These are phyloP conservation scores for Leptodontidium sp. DNA, from an alignment of 2,329 filamentous ascomycete genomes.

Conservation along the genomic window DNA sequence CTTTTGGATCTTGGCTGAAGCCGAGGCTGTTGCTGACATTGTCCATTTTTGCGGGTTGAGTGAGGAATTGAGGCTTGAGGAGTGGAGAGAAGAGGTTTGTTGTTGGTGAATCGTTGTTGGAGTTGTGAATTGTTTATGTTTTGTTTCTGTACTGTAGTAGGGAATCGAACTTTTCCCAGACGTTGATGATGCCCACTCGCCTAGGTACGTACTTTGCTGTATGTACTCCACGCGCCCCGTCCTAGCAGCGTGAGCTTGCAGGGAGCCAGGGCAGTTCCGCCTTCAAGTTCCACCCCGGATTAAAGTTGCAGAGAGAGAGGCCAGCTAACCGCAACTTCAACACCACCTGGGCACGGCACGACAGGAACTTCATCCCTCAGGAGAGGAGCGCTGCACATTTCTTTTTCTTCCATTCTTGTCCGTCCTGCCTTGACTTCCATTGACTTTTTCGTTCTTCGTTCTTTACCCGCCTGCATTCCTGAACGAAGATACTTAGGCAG, in stretches of 20 bases:
- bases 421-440: not conserved
- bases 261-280: constrained; percentile 15
- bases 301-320: constrained; percentile 35
- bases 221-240: no score
- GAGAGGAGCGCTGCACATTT: constrained; percentile 13
- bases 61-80: not conserved
- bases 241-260: constrained; percentile 13
- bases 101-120: not conserved
- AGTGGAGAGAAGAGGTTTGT: not conserved
- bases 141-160: not conserved
- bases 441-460: not conserved
- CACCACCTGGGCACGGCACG: not conserved
- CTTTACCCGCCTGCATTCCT: constrained; percentile 5
- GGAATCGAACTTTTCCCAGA: constrained; percentile 22
- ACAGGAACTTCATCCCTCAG: constrained; percentile 11
- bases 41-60: constrained; percentile 38
- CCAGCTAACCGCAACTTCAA: constrained; percentile 34
- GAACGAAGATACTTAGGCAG: not conserved
- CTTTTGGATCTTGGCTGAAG: constrained; percentile 43
- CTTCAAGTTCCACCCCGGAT: constrained; percentile 20
- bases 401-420: constrained; percentile 21
- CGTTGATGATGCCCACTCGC: constrained; percentile 30
- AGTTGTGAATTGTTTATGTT: constrained; percentile 5
- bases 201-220: not conserved
- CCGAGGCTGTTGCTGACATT: constrained; percentile 39